Conservation (phyloP, 2,329 filamentous ascomycete genomes). For the Ciborinia camelliae region DNA sequence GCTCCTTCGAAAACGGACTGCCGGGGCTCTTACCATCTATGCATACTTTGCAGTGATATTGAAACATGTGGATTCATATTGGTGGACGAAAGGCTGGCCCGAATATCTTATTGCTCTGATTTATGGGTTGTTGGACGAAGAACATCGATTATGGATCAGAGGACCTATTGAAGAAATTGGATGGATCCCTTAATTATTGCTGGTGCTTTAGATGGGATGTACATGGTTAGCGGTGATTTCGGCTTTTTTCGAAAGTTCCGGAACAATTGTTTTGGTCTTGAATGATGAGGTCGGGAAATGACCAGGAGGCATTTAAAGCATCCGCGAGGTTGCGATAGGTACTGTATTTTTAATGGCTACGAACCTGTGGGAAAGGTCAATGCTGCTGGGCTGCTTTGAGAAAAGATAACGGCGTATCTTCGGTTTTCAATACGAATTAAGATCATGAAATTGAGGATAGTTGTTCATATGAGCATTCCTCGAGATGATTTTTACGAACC, state of each 20-base stretch:
- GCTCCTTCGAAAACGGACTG: constrained; percentile 38
- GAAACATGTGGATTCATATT: constrained; percentile 37
- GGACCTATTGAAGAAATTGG: constrained; percentile 38
- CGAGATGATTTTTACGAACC: no score
- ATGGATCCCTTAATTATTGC: constrained; percentile 26
- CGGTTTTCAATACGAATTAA: not conserved
- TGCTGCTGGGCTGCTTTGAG: not conserved
- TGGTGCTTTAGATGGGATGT: not conserved
- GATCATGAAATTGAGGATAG: not conserved
- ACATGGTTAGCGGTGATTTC: not conserved
- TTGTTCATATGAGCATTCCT: not conserved
- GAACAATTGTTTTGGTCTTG: not conserved
- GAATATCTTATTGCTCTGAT: constrained; percentile 38
- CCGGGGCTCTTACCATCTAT: constrained; percentile 40
- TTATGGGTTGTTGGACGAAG: constrained; percentile 39
- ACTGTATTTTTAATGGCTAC: not conserved
- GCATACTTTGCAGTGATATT: constrained; percentile 40
- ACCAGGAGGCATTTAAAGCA: no score
- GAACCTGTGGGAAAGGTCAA: not conserved
- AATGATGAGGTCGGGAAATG: not conserved
- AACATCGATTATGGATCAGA: constrained; percentile 41
- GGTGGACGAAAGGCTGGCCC: constrained; percentile 42
- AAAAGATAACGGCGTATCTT: not conserved
- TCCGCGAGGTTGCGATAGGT: not conserved
- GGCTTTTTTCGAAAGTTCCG: not conserved